Evolutionary conservation across 345 rosid species (phyloP).

Genomic region (Diplotaxis tenuifolia): DNA sequence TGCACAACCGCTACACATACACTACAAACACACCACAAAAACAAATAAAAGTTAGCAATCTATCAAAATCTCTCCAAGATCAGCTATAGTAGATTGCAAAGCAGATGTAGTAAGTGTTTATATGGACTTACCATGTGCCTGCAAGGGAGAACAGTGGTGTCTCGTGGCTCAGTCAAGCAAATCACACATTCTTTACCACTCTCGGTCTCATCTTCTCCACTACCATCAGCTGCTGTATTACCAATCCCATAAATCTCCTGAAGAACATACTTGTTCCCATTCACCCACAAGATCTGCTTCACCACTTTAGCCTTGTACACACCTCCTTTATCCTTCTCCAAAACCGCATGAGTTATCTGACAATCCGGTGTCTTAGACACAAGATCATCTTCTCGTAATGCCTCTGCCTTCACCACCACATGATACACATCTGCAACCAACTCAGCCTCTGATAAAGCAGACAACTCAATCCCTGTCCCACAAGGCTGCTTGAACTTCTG

Average conservation of each 20-base stretch:
- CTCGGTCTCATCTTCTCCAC: constrained; percentile 53
- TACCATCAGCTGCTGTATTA: constrained; percentile 51
- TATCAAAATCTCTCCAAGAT: not conserved
- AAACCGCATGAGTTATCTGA: constrained; percentile 62
- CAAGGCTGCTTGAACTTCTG: constrained; percentile 70
- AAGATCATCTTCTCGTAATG: constrained; percentile 45
- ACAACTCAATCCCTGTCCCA: constrained; percentile 74
- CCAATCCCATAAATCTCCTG: constrained; percentile 94
- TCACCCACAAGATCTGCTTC: constrained; percentile 76
- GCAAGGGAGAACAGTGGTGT: constrained; percentile 83
- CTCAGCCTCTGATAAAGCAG: constrained; percentile 54
- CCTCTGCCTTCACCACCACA: constrained; percentile 75
- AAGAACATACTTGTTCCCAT: constrained; percentile 63
- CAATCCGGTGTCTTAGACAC: constrained; percentile 38
- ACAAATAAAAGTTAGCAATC: not conserved
- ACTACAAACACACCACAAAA: constrained; percentile 42
- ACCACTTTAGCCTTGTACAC: constrained; percentile 47
- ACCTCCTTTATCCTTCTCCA: constrained; percentile 64
- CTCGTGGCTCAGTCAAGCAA: constrained; percentile 81
- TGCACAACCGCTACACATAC: constrained; percentile 93
- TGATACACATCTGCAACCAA: constrained; percentile 56
- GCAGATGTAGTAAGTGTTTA: not conserved
- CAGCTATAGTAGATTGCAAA: not conserved
- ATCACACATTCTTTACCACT: constrained; percentile 83
- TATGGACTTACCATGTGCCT: constrained; percentile 72